Evolutionary conservation across 169 alveolate species (phyloP).

Genomic region (Cryptosporidium andersoni): DNA sequence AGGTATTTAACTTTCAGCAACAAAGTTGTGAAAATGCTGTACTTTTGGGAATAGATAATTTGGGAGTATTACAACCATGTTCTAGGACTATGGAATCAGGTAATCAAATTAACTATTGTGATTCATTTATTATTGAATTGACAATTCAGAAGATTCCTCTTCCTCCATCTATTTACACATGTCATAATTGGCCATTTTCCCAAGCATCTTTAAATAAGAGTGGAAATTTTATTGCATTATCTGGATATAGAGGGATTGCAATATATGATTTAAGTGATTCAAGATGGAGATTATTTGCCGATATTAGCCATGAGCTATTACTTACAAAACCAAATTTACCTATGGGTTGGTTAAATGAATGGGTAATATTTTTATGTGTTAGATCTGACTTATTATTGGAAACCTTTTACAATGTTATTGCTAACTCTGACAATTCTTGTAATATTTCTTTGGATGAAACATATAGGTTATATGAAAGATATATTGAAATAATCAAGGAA

Average conservation of each 20-base stretch:
- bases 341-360: slow-evolving; percentile 76
- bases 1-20: neutral
- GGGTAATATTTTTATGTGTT: slow-evolving; percentile 70
- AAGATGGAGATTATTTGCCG: slow-evolving; percentile 75
- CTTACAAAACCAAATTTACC: slow-evolving; percentile 74
- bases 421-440: slow-evolving; percentile 27
- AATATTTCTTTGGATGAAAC: slow-evolving; percentile 40
- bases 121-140: neutral
- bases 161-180: slow-evolving; percentile 75
- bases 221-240: slow-evolving; percentile 64
- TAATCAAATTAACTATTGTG: slow-evolving; percentile 1
- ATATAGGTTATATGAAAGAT: slow-evolving; percentile 32
- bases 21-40: slow-evolving; percentile 33
- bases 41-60: slow-evolving; percentile 51
- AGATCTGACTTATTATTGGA: slow-evolving; percentile 25
- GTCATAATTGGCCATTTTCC: slow-evolving; percentile 75
- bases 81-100: slow-evolving; percentile 27
- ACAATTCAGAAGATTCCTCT: slow-evolving; percentile 49
- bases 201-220: slow-evolving; percentile 71
- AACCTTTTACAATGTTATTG: slow-evolving; percentile 29
- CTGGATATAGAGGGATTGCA: slow-evolving; percentile 76
- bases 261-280: slow-evolving; percentile 71
- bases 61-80: slow-evolving; percentile 26
- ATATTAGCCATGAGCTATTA: slow-evolving; percentile 72
- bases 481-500: neutral